Evolutionary conservation across 805 yeast genomes (phyloP).

Genomic region (Hanseniaspora taiwanica): DNA sequence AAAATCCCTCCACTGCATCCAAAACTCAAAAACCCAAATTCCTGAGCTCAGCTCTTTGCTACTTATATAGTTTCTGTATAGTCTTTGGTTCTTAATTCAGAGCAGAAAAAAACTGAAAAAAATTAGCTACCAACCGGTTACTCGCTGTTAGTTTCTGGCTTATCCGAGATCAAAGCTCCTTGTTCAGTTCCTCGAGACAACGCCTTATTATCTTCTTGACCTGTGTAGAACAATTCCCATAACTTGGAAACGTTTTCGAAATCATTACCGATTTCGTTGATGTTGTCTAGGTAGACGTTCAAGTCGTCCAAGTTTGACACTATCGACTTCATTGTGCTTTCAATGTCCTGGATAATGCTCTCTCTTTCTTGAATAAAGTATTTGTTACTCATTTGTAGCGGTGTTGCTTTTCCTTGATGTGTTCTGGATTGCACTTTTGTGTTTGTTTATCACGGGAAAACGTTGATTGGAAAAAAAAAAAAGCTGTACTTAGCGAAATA

Average conservation of each 20-base stretch:
- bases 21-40: background rate
- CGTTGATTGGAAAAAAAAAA: too few species aligned
- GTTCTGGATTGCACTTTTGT: too few species aligned
- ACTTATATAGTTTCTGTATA: too few species aligned
- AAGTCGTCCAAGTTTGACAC: slow-evolving; percentile 49
- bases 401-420: too few species aligned
- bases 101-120: too few species aligned
- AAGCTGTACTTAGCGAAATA: too few species aligned
- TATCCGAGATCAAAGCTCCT: background rate
- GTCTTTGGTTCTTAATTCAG: too few species aligned
- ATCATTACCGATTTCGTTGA: slow-evolving; percentile 62
- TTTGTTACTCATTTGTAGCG: slow-evolving; percentile 10
- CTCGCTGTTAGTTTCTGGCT: too few species aligned
- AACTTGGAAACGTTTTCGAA: slow-evolving; percentile 58
- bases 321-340: slow-evolving; percentile 45
- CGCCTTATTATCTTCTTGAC: slow-evolving; percentile 16
- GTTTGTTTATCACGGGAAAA: too few species aligned
- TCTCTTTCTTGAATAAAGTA: slow-evolving; percentile 20
- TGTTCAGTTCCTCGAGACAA: slow-evolving; percentile 11
- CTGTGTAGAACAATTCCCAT: slow-evolving; percentile 59
- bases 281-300: slow-evolving; percentile 53
- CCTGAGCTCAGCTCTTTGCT: too few species aligned
- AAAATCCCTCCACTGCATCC: background rate
- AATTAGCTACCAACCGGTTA: too few species aligned
- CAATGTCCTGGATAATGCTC: slow-evolving; percentile 19